Evolutionary conservation across 2,329 filamentous ascomycete species (phyloP), one percentile per base, ranked within the genome.

Genomic region (Dothideomycetidae sp.): DNA sequence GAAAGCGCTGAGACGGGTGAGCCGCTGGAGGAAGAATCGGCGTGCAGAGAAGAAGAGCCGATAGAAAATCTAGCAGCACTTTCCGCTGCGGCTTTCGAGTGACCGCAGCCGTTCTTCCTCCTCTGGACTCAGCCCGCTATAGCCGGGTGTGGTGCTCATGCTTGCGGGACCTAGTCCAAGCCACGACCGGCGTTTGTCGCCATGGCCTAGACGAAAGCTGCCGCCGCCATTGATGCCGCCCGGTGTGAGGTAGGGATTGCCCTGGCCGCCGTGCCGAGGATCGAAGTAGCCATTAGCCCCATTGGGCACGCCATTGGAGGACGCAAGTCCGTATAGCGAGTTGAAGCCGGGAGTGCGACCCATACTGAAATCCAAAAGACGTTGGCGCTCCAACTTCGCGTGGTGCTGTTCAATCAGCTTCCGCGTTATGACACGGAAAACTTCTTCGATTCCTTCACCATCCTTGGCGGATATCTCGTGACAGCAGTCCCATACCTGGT

Each of bases 391-490:
- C 10, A 68, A 53, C 31, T 64, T 66, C 40, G 66, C 66, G 30
- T 78, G 65, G 42, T 68, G 63, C 52, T 88, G 73, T 62, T 94
- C 88, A 4, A 78, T 75, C 12, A 79, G 60, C 61, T 93, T 93
- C 50, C 92, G 68, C 5, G 86, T 90, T 31, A 85, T 80, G 16
- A 93, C 83, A 2, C 88, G 72, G 51, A 96, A 96, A 0, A 98
- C 85, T 59, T 96, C 90, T 50, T 96, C 90, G 12, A 98, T 86
- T 12, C 88, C 88, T 64, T 94, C 86, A 40, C 86, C 86, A 51
- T 79, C 85, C 65, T 92, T 88, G 33, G 88, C 86, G 48, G 78
- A 86, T 53, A 98, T 88, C 63, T 98, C 90, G 58, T 96, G 90
- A 57, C 88, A 96, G 45, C 85, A 92, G 52, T 94, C 86, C 86